These are phyloP conservation scores for Tulasnella sp. DNA, from an alignment of 768 basidiomycete genomes.

Conservation along the genomic window DNA sequence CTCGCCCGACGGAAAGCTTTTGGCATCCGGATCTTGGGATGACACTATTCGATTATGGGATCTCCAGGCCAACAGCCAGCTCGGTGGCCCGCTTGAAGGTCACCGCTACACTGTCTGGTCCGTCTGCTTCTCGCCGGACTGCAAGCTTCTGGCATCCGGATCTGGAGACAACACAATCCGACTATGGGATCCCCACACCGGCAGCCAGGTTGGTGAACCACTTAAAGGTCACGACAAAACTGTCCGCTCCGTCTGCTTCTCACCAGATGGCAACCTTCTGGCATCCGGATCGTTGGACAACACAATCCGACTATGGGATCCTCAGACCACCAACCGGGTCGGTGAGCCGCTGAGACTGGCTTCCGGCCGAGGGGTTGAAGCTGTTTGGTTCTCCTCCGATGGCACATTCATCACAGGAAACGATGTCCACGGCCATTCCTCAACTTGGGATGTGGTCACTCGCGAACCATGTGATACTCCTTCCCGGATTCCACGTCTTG, in stretches of 20 bases:
- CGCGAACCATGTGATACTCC: not conserved
- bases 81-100: not conserved
- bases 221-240: too few species aligned
- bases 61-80: not conserved
- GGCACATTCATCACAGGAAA: not conserved
- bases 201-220: not conserved
- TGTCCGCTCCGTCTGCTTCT: too few species aligned
- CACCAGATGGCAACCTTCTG: too few species aligned
- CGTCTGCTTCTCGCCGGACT: constrained; percentile 8
- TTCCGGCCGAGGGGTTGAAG: not conserved
- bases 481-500: too few species aligned
- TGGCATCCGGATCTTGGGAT: not conserved
- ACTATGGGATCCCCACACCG: not conserved
- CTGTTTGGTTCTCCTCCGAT: not conserved
- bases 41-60: not conserved
- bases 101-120: not conserved
- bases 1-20: not conserved
- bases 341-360: not conserved
- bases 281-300: too few species aligned
- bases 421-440: not conserved
- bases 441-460: not conserved
- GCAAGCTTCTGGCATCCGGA: constrained; percentile 8
- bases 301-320: too few species aligned
- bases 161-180: not conserved
- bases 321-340: not conserved